phyloP scores from a whole-genome alignment of 2,329 filamentous ascomycete species.

The Cercospora beticola region DNA sequence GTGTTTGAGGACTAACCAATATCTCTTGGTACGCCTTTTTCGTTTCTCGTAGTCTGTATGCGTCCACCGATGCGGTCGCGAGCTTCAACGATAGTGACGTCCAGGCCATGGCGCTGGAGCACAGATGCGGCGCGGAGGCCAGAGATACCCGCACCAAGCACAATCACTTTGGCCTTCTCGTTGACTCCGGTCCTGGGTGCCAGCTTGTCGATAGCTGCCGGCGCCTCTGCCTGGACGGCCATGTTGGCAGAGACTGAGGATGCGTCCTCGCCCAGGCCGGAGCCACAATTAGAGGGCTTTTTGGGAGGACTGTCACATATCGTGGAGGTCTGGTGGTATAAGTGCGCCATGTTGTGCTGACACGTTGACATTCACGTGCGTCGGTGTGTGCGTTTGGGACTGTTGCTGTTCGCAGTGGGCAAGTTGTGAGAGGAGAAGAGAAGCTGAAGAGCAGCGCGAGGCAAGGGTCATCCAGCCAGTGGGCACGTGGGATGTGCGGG shows the following conservation, averaged over 20 bases:
- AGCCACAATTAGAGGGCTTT: slow-evolving; percentile 30
- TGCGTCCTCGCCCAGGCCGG: slow-evolving; percentile 27
- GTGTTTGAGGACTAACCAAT: slow-evolving; percentile 30
- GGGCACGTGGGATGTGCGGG: background rate
- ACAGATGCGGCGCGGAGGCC: slow-evolving; percentile 40
- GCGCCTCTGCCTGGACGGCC: slow-evolving; percentile 26
- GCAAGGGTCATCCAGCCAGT: background rate
- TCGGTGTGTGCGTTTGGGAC: background rate
- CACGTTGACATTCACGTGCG: slow-evolving; percentile 30
- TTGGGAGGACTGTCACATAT: slow-evolving; percentile 26
- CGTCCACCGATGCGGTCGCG: slow-evolving; percentile 41
- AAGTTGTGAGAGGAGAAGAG: slow-evolving; percentile 5
- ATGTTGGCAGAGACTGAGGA: slow-evolving; percentile 24
- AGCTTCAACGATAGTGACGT: slow-evolving; percentile 40
- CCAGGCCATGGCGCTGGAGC: slow-evolving; percentile 38
- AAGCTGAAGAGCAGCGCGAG: background rate
- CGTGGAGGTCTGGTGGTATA: slow-evolving; percentile 24
- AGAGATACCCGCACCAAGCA: slow-evolving; percentile 41
- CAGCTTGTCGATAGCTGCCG: slow-evolving; percentile 16
- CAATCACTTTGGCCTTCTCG: slow-evolving; percentile 33
- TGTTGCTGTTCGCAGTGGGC: background rate
- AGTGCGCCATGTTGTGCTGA: slow-evolving; percentile 27
- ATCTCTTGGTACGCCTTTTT: slow-evolving; percentile 32
- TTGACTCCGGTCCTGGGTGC: slow-evolving; percentile 24
- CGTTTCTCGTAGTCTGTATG: slow-evolving; percentile 42